These are phyloP conservation scores for Gastrodia elata DNA, from an alignment of 106 monocot species.

Conservation along the genomic window DNA sequence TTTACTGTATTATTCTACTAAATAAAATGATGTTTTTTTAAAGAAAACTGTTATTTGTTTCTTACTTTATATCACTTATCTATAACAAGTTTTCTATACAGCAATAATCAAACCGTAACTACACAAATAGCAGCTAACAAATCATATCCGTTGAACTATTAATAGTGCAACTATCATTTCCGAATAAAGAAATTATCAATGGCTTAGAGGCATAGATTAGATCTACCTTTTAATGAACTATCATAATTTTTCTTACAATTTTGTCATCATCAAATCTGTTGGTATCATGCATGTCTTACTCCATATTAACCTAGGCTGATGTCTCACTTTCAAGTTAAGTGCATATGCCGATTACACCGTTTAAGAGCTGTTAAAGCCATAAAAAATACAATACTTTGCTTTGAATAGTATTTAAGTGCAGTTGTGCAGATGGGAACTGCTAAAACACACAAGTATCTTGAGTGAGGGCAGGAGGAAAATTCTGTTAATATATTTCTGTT, in stretches of 20 bases:
- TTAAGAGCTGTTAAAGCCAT: background rate
- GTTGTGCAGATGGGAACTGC: background rate
- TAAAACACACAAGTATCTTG: background rate
- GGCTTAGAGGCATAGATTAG: background rate
- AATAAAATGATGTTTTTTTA: background rate
- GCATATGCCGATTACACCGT: background rate
- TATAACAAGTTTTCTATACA: background rate
- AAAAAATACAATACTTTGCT: background rate
- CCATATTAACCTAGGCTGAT: background rate
- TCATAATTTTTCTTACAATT: background rate
- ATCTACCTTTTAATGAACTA: background rate
- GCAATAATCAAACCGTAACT: too few species aligned
- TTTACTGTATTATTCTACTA: background rate
- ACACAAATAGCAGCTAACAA: background rate
- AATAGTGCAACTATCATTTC: too few species aligned
- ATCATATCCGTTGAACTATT: background rate
- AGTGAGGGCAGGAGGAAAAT: background rate
- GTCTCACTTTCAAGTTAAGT: background rate
- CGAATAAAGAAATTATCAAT: background rate
- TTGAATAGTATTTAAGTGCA: background rate
- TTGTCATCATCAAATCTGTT: background rate
- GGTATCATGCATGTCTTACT: background rate
- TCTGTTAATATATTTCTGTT: background rate
- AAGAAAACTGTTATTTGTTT: background rate
- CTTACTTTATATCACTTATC: background rate